phyloP scores from a whole-genome alignment of 352 stramenopile genomes.

The Phytopythium vexans region DNA sequence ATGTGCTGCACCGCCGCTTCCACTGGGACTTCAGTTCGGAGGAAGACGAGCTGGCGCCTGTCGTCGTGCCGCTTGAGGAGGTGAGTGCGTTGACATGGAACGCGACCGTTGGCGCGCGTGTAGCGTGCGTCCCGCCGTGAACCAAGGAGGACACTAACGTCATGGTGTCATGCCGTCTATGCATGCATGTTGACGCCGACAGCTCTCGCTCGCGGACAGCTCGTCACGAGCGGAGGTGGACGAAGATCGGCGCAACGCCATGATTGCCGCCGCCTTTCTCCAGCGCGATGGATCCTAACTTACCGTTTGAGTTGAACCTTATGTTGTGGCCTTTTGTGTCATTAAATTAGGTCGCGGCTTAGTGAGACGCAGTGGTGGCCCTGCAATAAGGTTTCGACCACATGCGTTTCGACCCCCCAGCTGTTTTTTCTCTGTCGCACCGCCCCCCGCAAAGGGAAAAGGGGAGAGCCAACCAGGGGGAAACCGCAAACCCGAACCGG shows the following conservation, averaged over 20 bases:
- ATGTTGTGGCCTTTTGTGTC: neutral
- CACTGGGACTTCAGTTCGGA: slow-evolving; percentile 18
- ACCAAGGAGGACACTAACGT: no score
- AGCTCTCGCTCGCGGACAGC: no score
- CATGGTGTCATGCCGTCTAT: no score
- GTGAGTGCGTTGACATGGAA: slow-evolving; percentile 10
- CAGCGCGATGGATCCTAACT: slow-evolving; percentile 3
- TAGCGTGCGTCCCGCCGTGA: no score
- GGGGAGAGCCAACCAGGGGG: slow-evolving; percentile 25
- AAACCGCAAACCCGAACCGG: slow-evolving; percentile 1
- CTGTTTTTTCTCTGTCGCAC: slow-evolving; percentile 7
- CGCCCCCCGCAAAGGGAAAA: slow-evolving; percentile 15
- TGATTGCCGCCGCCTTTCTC: slow-evolving; percentile 32
- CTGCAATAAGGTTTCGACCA: slow-evolving; percentile 3
- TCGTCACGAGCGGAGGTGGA: neutral
- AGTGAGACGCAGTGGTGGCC: no score
- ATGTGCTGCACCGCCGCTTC: slow-evolving; percentile 40
- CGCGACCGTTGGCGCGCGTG: no score
- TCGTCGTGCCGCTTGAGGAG: slow-evolving; percentile 38
- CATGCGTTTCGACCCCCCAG: slow-evolving; percentile 12
- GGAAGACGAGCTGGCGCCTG: slow-evolving; percentile 44
- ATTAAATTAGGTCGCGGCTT: no score
- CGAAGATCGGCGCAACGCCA: slow-evolving; percentile 22
- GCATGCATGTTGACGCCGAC: no score
- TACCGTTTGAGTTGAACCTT: slow-evolving; percentile 10